These are phyloP conservation scores for Fusarium dlaminii DNA, from an alignment of 2,329 filamentous ascomycete species.

Conservation along the genomic window DNA sequence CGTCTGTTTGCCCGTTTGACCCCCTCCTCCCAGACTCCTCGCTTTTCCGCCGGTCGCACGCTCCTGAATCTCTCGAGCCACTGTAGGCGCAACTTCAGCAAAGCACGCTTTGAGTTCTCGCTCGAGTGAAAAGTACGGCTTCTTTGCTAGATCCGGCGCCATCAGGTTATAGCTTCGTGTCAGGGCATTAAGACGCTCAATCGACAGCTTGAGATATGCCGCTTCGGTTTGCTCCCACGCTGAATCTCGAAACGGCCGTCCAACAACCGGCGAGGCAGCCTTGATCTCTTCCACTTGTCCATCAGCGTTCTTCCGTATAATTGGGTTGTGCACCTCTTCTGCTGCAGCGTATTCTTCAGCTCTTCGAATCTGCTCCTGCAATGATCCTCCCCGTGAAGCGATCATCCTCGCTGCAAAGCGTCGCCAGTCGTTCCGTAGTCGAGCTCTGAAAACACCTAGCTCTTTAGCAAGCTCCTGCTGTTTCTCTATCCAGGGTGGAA, in stretches of 20 bases:
- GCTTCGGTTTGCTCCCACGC: conserved; percentile 78
- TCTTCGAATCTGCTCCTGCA: conserved; percentile 76
- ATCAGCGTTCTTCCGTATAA: conserved; percentile 55
- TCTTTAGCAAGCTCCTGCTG: conserved; percentile 86
- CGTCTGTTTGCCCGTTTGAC: conserved; percentile 47
- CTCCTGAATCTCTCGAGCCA: conserved; percentile 77
- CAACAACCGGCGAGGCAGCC: conserved; percentile 48
- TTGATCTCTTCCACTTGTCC: conserved; percentile 44
- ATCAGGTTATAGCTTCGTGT: conserved; percentile 93
- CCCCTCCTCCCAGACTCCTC: conserved; percentile 47
- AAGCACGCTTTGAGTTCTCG: conserved; percentile 85
- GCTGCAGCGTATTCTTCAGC: conserved; percentile 80
- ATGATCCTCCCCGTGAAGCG: conserved; percentile 76
- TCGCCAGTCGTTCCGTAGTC: conserved; percentile 85
- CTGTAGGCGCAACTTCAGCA: conserved; percentile 81
- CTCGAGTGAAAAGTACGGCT: conserved; percentile 87
- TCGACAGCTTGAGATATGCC: conserved; percentile 78
- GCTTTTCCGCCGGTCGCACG: conserved; percentile 62
- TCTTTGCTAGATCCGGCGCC: conserved; percentile 91
- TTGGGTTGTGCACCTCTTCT: conserved; percentile 73
- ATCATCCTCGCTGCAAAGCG: conserved; percentile 84
- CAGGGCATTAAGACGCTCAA: conserved; percentile 80
- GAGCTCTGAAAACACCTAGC: conserved; percentile 73
- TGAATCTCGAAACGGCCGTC: conserved; percentile 77
- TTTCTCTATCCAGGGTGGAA: conserved; percentile 98